phyloP scores from a whole-genome alignment of 2,329 filamentous ascomycete genomes.

The Emydomyces testavorans region DNA sequence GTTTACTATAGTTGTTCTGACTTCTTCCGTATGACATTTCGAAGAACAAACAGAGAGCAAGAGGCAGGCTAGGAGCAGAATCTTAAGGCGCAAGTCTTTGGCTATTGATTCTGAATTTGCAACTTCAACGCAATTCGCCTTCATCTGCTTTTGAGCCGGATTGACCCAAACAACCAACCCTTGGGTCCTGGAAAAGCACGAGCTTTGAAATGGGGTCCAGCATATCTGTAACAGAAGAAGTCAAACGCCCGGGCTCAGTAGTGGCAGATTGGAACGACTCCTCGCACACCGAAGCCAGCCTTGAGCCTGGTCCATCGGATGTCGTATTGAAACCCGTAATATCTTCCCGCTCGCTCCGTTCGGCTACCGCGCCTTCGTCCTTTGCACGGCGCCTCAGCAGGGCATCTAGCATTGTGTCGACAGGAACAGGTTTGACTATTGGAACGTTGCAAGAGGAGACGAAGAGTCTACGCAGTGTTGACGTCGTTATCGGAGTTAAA shows the following conservation, averaged over 20 bases:
- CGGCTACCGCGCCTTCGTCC: not conserved
- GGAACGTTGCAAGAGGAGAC: slow-evolving; percentile 20
- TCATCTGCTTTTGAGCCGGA: too few species aligned
- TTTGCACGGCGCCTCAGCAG: slow-evolving; percentile 19
- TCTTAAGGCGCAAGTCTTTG: too few species aligned
- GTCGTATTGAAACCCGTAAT: not conserved
- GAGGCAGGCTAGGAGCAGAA: too few species aligned
- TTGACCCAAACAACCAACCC: too few species aligned
- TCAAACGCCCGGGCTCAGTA: not conserved
- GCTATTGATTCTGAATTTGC: too few species aligned
- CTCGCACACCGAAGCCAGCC: not conserved
- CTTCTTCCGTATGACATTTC: too few species aligned
- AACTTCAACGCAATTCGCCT: too few species aligned
- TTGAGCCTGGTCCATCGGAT: not conserved
- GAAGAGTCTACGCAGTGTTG: slow-evolving; percentile 22
- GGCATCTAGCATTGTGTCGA: slow-evolving; percentile 25
- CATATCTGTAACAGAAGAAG: not conserved
- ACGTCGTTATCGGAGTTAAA: slow-evolving; percentile 22
- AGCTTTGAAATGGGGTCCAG: not conserved
- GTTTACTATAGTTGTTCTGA: too few species aligned
- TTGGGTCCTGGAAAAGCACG: not conserved
- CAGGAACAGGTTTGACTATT: slow-evolving; percentile 23
- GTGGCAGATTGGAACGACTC: not conserved
- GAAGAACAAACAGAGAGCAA: too few species aligned
- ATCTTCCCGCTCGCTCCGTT: not conserved